Evolutionary conservation across 176 grass and related monocot genomes (phyloP), one percentile per base, ranked within the genome.

Genomic region (Rhynchospora tenuis): DNA sequence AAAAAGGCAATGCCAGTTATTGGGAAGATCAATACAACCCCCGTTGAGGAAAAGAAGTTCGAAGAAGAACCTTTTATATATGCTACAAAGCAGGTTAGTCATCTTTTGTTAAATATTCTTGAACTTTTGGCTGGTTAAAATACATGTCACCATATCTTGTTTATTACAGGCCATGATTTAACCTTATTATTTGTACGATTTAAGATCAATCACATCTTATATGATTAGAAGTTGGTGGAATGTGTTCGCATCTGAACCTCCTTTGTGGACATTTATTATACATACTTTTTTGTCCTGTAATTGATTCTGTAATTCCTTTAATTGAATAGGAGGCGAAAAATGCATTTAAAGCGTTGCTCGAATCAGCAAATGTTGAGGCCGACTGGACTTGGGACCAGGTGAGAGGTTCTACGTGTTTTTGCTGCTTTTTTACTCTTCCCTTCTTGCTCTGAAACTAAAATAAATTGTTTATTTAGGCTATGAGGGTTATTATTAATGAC

Each of bases 361-460:
- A 99, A 89, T 95, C 96, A 19, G 84, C 85, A 82, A 95, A 92
- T 87, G 91, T 99, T 29, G 88, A 95, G 86, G 88, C 93, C 88
- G 93, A 95, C 86, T 99, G 91, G 96, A 83, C 89, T 65, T 99
- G 96, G 96, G 96, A 99, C 55, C 93, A 99, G 88, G 96, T 99
- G 82, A 63, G 52, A 20, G 16, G 44, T 7, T 29, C 46, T 26
- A 56, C 29, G 26, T 13, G 55, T 38, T 2, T 89, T 75, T 80
- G 38, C 45, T 64, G 9, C 56, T 73, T 68, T 48, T 66, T 82
- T 70, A 59, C 3, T 58, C 72, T 66, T 43, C 51, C 13, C 81
- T 55, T 71, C 76, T 73, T 84, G 51, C 33, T 22, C 47, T 88
- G 45, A 82, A 70, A 82, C 24, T 91, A 24, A 29, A 67, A 86